phyloP scores from a whole-genome alignment of 202 grass and related monocot species.

The Schoenoplectus tabernaemontani region DNA sequence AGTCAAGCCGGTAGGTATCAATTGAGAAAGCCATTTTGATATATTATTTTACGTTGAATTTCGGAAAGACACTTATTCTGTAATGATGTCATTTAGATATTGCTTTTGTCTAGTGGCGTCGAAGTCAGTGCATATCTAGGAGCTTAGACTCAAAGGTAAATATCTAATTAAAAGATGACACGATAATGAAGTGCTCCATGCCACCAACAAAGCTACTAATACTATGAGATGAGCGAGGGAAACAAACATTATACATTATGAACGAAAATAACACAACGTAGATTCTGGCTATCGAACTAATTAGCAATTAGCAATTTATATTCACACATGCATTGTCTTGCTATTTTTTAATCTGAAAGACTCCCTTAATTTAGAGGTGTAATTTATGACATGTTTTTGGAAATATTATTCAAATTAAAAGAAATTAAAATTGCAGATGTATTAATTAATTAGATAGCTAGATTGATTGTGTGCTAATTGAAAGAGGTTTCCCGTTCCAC shows the following conservation, averaged over 20 bases:
- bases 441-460: no score
- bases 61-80: slow-evolving; percentile 24
- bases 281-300: no score
- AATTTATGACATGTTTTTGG: no score
- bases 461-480: no score
- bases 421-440: no score
- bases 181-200: slow-evolving; percentile 15
- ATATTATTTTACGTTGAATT: slow-evolving; percentile 9
- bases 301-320: no score
- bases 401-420: no score
- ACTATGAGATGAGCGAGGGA: neutral
- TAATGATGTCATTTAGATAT: slow-evolving; percentile 37
- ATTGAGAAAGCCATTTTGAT: neutral
- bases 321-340: no score
- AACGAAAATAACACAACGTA: neutral
- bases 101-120: slow-evolving; percentile 26
- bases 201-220: neutral
- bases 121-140: slow-evolving; percentile 41
- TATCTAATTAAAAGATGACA: slow-evolving; percentile 9
- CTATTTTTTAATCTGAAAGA: no score
- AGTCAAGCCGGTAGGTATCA: neutral
- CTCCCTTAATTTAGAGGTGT: no score
- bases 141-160: slow-evolving; percentile 14
- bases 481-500: no score
- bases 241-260: neutral